Evolutionary conservation across 768 basidiomycete genomes (phyloP).

Genomic region (Lactarius pseudohatsudake): DNA sequence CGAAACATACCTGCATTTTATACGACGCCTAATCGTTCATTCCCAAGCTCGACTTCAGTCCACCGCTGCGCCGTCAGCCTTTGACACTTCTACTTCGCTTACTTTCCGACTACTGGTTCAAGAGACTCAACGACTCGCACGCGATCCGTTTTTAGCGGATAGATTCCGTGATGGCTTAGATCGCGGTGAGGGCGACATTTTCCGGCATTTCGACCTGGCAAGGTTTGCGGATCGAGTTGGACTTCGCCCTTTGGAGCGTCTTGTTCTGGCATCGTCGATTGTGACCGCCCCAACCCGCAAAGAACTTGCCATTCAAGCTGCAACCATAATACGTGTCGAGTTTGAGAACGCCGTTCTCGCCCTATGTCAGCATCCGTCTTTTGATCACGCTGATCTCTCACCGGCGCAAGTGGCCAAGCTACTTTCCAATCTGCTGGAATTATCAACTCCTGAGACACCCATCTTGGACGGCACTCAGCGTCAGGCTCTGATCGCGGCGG

Average conservation of each 20-base stretch:
- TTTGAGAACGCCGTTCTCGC: conserved; percentile 78
- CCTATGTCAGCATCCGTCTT: conserved; percentile 75
- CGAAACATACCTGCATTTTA: conserved; percentile 97
- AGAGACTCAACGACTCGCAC: conserved; percentile 85
- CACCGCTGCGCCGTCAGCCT: conserved; percentile 57
- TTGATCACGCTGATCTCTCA: conserved; percentile 78
- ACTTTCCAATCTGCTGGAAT: conserved; percentile 76
- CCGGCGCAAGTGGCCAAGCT: conserved; percentile 75
- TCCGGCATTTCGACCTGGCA: conserved; percentile 79
- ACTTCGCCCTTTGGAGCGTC: conserved; percentile 73
- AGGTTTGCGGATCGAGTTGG: conserved; percentile 83
- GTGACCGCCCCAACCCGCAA: conserved; percentile 60
- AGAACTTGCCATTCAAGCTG: conserved; percentile 60
- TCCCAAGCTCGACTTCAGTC: conserved; percentile 71
- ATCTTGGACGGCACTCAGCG: conserved; percentile 71
- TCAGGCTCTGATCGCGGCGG: conserved; percentile 70
- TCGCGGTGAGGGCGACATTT: conserved; percentile 81
- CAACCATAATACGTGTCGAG: conserved; percentile 66
- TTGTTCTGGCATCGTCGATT: conserved; percentile 76
- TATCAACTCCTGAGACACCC: conserved; percentile 66
- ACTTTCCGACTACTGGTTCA: conserved; percentile 85
- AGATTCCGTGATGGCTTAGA: conserved; percentile 89
- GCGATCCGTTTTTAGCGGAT: conserved; percentile 87
- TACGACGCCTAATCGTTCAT: conserved; percentile 90
- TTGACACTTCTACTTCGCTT: conserved; percentile 73